These are phyloP conservation scores for Emmonsia crescens DNA, from an alignment of 2,329 filamentous ascomycete species.

Conservation along the genomic window DNA sequence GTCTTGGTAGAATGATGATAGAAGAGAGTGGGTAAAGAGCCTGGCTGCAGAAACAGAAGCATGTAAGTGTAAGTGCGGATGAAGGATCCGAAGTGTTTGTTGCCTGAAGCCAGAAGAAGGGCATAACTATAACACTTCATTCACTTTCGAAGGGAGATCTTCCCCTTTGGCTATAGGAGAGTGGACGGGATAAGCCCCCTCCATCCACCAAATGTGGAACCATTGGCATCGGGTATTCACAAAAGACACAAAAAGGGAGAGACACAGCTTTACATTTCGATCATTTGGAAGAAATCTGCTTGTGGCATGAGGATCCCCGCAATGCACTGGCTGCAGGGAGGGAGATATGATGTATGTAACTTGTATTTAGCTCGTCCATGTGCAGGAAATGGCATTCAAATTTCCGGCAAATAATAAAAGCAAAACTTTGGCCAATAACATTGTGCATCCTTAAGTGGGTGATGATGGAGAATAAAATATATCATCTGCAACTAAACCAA, in stretches of 20 bases:
- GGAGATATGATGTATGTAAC: too few species aligned
- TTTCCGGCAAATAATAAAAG: too few species aligned
- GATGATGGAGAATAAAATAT: not conserved
- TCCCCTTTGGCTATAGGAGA: not conserved
- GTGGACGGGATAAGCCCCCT: not conserved
- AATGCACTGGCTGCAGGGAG: not conserved
- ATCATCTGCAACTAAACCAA: not conserved
- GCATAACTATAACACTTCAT: not conserved
- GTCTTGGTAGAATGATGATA: not conserved
- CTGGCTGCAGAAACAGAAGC: not conserved
- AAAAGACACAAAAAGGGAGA: not conserved
- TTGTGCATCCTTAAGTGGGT: too few species aligned
- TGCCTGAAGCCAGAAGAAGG: not conserved
- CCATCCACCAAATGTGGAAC: not conserved
- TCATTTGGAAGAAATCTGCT: not conserved
- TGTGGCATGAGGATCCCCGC: not conserved
- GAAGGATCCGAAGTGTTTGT: not conserved
- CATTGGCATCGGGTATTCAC: not conserved
- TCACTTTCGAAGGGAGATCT: not conserved
- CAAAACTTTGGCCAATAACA: too few species aligned
- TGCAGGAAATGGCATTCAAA: too few species aligned
- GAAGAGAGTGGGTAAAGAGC: not conserved
- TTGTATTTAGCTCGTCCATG: too few species aligned
- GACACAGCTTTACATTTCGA: not conserved
- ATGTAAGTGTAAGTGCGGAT: not conserved